Percentiles rank a stretch among this genome's conserved stretches.
Conservation (phyloP, 352 stramenopile genomes). For the Pythium insidiosum region DNA sequence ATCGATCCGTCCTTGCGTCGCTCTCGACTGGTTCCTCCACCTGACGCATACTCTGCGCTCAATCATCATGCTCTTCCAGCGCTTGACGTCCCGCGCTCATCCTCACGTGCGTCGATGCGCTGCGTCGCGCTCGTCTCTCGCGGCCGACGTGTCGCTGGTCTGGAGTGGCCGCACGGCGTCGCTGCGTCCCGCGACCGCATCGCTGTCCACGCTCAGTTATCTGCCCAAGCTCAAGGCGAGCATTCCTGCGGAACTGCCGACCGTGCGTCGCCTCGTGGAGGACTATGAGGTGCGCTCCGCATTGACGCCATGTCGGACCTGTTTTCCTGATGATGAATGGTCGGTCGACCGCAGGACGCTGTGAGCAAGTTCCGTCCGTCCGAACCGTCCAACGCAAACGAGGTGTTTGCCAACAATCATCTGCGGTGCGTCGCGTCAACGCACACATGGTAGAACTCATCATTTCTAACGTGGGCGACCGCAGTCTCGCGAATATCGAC, state of each 20-base stretch:
- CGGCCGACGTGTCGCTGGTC: no score
- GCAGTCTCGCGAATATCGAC: conserved; percentile 53
- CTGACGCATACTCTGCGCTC: no score
- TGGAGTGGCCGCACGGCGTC: no score
- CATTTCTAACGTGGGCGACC: no score
- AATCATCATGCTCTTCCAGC: no score
- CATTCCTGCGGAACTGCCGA: conserved; percentile 29
- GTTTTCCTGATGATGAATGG: neutral
- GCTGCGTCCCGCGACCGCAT: neutral
- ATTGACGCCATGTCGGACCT: neutral
- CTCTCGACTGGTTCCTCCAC: no score
- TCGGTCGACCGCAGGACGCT: conserved; percentile 22
- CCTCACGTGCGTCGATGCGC: no score
- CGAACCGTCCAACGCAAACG: conserved; percentile 28
- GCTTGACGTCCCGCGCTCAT: no score
- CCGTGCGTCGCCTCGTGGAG: conserved; percentile 32
- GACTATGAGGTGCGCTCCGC: conserved; percentile 31
- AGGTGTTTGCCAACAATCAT: conserved; percentile 74
- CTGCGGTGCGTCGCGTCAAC: conserved; percentile 20
- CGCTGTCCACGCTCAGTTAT: conserved; percentile 31
- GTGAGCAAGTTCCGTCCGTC: conserved; percentile 36
- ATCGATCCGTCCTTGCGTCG: no score
- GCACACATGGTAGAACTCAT: no score
- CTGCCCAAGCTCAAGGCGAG: conserved; percentile 37
- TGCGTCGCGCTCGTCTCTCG: no score